Evolutionary conservation across 768 basidiomycete genomes (phyloP), one percentile per base, ranked within the genome.

Genomic region (Pisolithus tinctorius): DNA sequence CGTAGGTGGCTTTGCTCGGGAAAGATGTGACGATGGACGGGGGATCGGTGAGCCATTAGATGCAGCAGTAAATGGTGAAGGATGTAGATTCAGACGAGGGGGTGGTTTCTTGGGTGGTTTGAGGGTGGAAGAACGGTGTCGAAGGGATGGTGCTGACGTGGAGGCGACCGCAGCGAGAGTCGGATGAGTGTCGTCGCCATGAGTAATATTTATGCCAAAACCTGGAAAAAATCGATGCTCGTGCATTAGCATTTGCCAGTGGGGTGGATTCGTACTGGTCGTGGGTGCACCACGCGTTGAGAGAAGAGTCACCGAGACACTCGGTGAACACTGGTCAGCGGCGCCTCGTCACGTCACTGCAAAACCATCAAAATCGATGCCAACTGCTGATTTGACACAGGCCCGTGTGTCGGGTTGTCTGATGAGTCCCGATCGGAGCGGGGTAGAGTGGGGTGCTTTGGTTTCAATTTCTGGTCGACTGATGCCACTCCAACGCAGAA

Each of bases 61-160:
- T 17, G 17, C 23, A 34, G 11, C 6, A 14, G 26, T 34, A 23
- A 6, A 27, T 16, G 43, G 20, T 37, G 14, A 9, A 8, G 36
- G 48, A 26, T n/a, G 39, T 4, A 54, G 40, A 42, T 54, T 49
- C 17, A 55, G 45, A 17, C 34, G 52, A 4, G 57, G 25, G 3
- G 51, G 57, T 6, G 26, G 16, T 17, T 41, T 49, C 48, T 41
- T 43, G 41, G 41, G 29, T 14, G 49, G 49, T 27, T 44, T 50
- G 41, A 50, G 49, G 1, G 49, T 50, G 23, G 49, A 50, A 41
- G 61, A 62, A 50, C 61, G 61, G 50, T 63, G 52, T 48, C 61
- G 36, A 1, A 42, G 48, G 11, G 11, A 11, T 4, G 45, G 45
- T 10, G 48, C 37, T 31, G 48, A 49, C 20, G 48, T 40, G 37